phyloP scores from a whole-genome alignment of 1,284 basidiomycete species.

The Pseudozyma pruni region DNA sequence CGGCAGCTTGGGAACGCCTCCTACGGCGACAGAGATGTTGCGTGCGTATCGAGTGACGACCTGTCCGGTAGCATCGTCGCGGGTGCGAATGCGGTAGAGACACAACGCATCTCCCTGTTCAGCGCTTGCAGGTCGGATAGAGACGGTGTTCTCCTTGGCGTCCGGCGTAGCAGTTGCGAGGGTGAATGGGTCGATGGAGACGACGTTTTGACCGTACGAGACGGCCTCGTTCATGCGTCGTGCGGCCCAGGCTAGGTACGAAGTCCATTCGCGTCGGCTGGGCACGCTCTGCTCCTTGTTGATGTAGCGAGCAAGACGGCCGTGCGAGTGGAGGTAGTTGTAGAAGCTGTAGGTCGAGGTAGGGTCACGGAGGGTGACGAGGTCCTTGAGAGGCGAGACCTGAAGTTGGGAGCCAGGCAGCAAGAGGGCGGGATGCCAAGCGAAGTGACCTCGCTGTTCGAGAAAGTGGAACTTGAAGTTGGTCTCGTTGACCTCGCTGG shows the following conservation, averaged over 20 bases:
- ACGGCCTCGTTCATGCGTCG: slow-evolving; percentile 57
- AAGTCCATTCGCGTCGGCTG: slow-evolving; percentile 66
- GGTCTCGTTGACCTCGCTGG: slow-evolving; percentile 43
- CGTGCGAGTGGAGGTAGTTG: slow-evolving; percentile 64
- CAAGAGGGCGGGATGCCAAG: slow-evolving; percentile 65
- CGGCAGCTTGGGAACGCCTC: slow-evolving; percentile 58
- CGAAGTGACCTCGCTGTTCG: slow-evolving; percentile 62
- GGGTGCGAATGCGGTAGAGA: slow-evolving; percentile 47
- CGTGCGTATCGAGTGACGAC: slow-evolving; percentile 40
- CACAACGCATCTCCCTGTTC: slow-evolving; percentile 32
- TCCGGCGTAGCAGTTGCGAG: slow-evolving; percentile 22
- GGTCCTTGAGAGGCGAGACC: slow-evolving; percentile 66
- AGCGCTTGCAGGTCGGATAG: slow-evolving; percentile 20
- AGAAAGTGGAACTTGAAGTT: slow-evolving; percentile 58
- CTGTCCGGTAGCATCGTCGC: slow-evolving; percentile 25
- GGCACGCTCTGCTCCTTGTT: slow-evolving; percentile 65
- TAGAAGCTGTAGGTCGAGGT: slow-evolving; percentile 64
- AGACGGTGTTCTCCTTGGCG: slow-evolving; percentile 28
- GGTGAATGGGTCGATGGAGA: slow-evolving; percentile 56
- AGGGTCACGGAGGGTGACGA: slow-evolving; percentile 66
- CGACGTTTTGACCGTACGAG: slow-evolving; percentile 57
- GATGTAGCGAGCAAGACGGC: slow-evolving; percentile 64
- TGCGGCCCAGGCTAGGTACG: slow-evolving; percentile 66
- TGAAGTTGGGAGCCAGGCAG: slow-evolving; percentile 66
- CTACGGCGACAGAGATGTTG: slow-evolving; percentile 62